These are phyloP conservation scores for Cladosporium sp. DNA, from an alignment of 2,329 filamentous ascomycete species.

Conservation along the genomic window DNA sequence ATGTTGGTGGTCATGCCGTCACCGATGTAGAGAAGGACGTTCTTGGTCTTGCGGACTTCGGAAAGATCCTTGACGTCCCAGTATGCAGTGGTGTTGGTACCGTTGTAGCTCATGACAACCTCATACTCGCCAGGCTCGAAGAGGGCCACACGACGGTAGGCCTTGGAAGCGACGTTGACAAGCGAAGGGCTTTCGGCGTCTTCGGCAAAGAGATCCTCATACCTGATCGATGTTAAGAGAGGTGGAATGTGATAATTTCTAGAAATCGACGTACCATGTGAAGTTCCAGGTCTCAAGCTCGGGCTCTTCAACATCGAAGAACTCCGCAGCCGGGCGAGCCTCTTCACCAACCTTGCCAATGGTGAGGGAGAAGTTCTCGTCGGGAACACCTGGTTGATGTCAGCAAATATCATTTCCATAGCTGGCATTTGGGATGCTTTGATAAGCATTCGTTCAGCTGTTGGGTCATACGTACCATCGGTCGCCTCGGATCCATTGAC, in stretches of 20 bases:
- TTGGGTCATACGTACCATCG: slow-evolving; percentile 26
- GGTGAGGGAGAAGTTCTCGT: slow-evolving; percentile 71
- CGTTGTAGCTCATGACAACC: slow-evolving; percentile 72
- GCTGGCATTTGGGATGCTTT: slow-evolving; percentile 39
- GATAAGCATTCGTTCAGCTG: no score
- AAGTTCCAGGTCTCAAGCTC: slow-evolving; percentile 78
- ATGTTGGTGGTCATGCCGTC: slow-evolving; percentile 63
- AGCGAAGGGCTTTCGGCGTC: slow-evolving; percentile 65
- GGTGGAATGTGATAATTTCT: slow-evolving; percentile 12
- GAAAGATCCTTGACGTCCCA: slow-evolving; percentile 73
- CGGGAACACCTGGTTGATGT: slow-evolving; percentile 48
- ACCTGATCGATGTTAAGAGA: slow-evolving; percentile 6
- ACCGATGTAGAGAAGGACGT: slow-evolving; percentile 81
- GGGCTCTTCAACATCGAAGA: slow-evolving; percentile 67
- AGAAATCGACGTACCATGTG: slow-evolving; percentile 65
- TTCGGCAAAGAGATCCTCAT: slow-evolving; percentile 66
- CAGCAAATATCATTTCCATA: no score
- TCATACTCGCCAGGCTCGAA: slow-evolving; percentile 77
- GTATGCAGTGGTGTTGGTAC: slow-evolving; percentile 65
- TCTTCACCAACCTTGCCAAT: slow-evolving; percentile 61
- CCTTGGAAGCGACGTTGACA: slow-evolving; percentile 77
- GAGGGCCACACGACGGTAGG: slow-evolving; percentile 70
- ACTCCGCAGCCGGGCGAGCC: slow-evolving; percentile 56
- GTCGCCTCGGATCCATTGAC: slow-evolving; percentile 75
- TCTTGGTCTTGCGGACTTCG: slow-evolving; percentile 72